A percentile compares a stretch with the other conserved stretches of the same genome.
Conservation (phyloP, 2,329 filamentous ascomycete genomes). For the Microdochium nivale region DNA sequence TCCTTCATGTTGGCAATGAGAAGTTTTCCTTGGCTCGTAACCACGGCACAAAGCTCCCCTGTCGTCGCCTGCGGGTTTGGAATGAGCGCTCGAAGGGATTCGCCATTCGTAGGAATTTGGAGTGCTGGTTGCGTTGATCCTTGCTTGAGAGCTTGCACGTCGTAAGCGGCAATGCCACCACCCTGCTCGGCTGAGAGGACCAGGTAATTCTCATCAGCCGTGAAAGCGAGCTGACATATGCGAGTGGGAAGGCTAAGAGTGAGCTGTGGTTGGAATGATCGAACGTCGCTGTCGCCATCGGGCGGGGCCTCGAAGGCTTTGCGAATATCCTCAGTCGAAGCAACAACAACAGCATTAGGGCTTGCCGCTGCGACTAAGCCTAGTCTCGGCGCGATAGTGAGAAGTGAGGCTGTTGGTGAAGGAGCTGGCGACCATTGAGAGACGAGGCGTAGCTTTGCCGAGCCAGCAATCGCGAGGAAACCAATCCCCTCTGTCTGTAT, state of each 20-base stretch:
- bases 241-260: slow-evolving; percentile 64
- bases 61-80: slow-evolving; percentile 73
- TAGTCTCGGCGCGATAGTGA: slow-evolving; percentile 72
- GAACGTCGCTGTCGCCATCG: slow-evolving; percentile 54
- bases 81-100: slow-evolving; percentile 62
- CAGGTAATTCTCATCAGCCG: slow-evolving; percentile 77
- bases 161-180: slow-evolving; percentile 77
- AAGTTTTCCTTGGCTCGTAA: slow-evolving; percentile 73
- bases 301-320: slow-evolving; percentile 60
- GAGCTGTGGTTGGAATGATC: slow-evolving; percentile 64
- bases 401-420: slow-evolving; percentile 67
- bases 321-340: slow-evolving; percentile 68
- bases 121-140: slow-evolving; percentile 61
- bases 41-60: slow-evolving; percentile 68
- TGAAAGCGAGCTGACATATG: slow-evolving; percentile 84
- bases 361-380: slow-evolving; percentile 83
- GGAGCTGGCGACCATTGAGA: slow-evolving; percentile 71
- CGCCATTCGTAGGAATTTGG: slow-evolving; percentile 68
- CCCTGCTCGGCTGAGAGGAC: slow-evolving; percentile 75
- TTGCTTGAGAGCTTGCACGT: slow-evolving; percentile 58
- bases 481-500: slow-evolving; percentile 81
- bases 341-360: slow-evolving; percentile 68
- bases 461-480: slow-evolving; percentile 71
- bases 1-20: slow-evolving; percentile 74
- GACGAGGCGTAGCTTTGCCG: slow-evolving; percentile 75